Conservation (phyloP, 1,284 basidiomycete genomes). For the Exobasidium cylindrosporum region DNA sequence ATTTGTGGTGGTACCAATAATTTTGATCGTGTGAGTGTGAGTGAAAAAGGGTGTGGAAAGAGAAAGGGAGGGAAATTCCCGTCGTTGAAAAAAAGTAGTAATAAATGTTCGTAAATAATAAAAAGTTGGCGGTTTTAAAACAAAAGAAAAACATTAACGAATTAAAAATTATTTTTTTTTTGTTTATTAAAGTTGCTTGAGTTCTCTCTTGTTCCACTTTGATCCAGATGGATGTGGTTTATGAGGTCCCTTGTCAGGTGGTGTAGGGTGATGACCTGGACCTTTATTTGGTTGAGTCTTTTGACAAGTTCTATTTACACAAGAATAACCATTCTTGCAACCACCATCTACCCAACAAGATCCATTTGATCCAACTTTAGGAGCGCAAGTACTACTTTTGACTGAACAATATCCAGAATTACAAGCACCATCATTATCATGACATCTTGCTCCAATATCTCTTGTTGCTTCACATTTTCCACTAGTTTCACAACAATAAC, state of each 20-base stretch:
- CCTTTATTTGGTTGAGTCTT: neutral
- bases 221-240: neutral
- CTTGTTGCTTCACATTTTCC: neutral
- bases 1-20: too few species aligned
- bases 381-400: neutral
- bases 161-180: too few species aligned
- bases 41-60: too few species aligned
- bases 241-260: neutral
- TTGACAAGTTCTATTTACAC: neutral
- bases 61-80: too few species aligned
- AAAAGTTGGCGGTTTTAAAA: too few species aligned
- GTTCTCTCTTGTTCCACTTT: neutral
- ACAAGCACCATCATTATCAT: neutral
- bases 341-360: neutral
- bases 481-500: conserved; percentile 3
- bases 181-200: neutral
- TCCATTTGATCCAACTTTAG: neutral
- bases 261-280: neutral
- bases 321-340: neutral
- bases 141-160: too few species aligned
- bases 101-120: too few species aligned
- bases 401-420: neutral
- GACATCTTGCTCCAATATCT: neutral
- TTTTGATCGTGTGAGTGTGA: too few species aligned
- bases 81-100: too few species aligned